phyloP scores from a whole-genome alignment of 2,329 filamentous ascomycete genomes.

The Neodidymelliopsis sp. region DNA sequence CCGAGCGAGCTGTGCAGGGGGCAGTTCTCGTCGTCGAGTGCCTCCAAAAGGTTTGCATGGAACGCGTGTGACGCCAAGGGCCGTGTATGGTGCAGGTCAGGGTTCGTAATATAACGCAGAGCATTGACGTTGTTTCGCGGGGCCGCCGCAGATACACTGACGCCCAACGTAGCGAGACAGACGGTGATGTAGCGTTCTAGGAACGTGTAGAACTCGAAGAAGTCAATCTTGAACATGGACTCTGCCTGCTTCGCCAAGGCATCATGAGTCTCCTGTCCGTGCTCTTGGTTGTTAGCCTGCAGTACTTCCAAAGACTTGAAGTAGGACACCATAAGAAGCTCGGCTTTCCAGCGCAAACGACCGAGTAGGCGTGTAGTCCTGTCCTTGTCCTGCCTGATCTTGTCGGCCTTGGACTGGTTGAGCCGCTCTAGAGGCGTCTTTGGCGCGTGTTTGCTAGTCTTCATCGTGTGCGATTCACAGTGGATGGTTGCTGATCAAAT shows the following conservation, averaged over 20 bases:
- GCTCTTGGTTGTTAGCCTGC: slow-evolving; percentile 24
- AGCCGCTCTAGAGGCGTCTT: slow-evolving; percentile 38
- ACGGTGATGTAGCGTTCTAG: slow-evolving; percentile 75
- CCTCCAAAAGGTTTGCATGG: slow-evolving; percentile 73
- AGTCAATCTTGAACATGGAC: slow-evolving; percentile 77
- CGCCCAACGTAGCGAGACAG: slow-evolving; percentile 69
- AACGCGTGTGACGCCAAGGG: slow-evolving; percentile 60
- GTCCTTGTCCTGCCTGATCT: slow-evolving; percentile 41
- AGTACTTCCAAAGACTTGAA: slow-evolving; percentile 37
- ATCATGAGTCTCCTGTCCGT: slow-evolving; percentile 20
- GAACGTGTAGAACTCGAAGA: slow-evolving; percentile 77
- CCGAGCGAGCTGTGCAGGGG: slow-evolving; percentile 67
- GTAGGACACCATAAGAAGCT: slow-evolving; percentile 42
- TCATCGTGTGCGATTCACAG: slow-evolving; percentile 23
- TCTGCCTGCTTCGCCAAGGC: slow-evolving; percentile 38
- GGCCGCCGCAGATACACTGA: slow-evolving; percentile 54
- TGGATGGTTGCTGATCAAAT: too few species aligned
- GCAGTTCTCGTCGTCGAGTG: slow-evolving; percentile 64
- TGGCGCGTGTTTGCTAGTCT: slow-evolving; percentile 41
- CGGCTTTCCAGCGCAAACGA: slow-evolving; percentile 47
- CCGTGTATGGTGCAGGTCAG: slow-evolving; percentile 28
- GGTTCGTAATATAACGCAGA: slow-evolving; percentile 45
- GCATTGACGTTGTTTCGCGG: slow-evolving; percentile 34
- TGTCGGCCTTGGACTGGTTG: slow-evolving; percentile 35
- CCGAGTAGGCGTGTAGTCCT: slow-evolving; percentile 35